Conservation (phyloP, 192 early-diverging fungal genomes). For the Backusella sp. region DNA sequence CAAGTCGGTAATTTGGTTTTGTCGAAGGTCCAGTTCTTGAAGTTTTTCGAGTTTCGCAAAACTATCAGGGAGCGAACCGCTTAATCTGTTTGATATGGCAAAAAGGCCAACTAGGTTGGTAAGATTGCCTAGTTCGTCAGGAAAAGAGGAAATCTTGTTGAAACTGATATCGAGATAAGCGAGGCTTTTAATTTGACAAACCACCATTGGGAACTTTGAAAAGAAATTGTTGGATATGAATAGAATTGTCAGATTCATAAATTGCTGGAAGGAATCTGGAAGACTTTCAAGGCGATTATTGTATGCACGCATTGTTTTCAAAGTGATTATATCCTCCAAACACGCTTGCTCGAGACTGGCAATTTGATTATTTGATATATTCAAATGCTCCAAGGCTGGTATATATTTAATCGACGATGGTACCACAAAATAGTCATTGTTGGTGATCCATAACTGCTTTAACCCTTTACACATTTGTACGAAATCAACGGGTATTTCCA, state of each 20-base stretch:
- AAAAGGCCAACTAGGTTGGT: slow-evolving; percentile 55
- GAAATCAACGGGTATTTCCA: slow-evolving; percentile 83
- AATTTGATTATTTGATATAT: slow-evolving; percentile 78
- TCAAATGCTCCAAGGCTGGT: slow-evolving; percentile 63
- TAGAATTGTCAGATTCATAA: slow-evolving; percentile 58
- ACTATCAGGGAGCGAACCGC: slow-evolving; percentile 62
- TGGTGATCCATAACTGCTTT: slow-evolving; percentile 64
- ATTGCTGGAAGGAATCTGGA: slow-evolving; percentile 58
- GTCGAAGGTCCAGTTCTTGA: slow-evolving; percentile 75
- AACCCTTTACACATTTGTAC: slow-evolving; percentile 69
- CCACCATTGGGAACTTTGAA: slow-evolving; percentile 56
- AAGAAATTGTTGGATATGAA: slow-evolving; percentile 85
- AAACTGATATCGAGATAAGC: slow-evolving; percentile 79
- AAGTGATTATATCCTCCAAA: slow-evolving; percentile 54
- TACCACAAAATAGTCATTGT: slow-evolving; percentile 66
- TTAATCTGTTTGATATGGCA: slow-evolving; percentile 72
- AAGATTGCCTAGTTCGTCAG: slow-evolving; percentile 70
- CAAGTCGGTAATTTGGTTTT: slow-evolving; percentile 74
- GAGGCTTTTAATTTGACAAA: slow-evolving; percentile 61
- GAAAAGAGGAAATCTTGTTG: slow-evolving; percentile 74
- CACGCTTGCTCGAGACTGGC: slow-evolving; percentile 56
- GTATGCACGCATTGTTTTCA: slow-evolving; percentile 62
- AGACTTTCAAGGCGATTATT: slow-evolving; percentile 74
- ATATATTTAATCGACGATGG: slow-evolving; percentile 68
- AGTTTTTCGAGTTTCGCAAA: slow-evolving; percentile 60